Conservation (phyloP, 2,329 filamentous ascomycete genomes). For the Rhynchosporium secalis region DNA sequence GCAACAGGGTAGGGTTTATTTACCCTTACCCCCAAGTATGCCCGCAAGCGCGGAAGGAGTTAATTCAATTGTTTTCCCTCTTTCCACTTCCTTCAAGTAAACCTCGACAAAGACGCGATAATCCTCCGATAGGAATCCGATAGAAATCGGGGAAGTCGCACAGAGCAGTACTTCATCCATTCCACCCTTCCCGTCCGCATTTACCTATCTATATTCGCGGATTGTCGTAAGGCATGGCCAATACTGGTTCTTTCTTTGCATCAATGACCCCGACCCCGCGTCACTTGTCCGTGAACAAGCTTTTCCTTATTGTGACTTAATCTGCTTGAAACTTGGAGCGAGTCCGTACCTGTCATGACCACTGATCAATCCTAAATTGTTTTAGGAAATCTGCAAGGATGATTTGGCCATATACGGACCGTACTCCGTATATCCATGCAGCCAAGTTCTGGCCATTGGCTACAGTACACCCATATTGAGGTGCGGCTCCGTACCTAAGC, state of each 20-base stretch:
- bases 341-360: background rate
- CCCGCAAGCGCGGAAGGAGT: too few relatives aligned
- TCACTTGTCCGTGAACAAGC: slow-evolving; percentile 4
- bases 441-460: background rate
- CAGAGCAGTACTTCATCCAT: background rate
- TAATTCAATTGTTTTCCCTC: too few relatives aligned
- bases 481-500: too few relatives aligned
- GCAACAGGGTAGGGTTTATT: too few relatives aligned
- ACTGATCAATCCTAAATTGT: slow-evolving; percentile 20
- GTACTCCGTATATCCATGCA: background rate
- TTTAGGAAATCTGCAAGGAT: background rate
- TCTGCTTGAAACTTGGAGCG: slow-evolving; percentile 18
- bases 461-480: background rate
- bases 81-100: background rate
- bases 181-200: background rate
- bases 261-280: slow-evolving; percentile 11
- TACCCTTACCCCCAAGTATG: too few relatives aligned
- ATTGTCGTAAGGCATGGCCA: slow-evolving; percentile 12
- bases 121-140: too few relatives aligned
- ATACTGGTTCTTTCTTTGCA: slow-evolving; percentile 12
- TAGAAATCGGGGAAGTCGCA: background rate
- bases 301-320: background rate
- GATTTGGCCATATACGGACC: too few relatives aligned
- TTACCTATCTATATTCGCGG: background rate
- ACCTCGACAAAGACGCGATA: too few relatives aligned